Conservation (phyloP, 1,139 yeast genomes). For the Starmera stellimalicola region DNA sequence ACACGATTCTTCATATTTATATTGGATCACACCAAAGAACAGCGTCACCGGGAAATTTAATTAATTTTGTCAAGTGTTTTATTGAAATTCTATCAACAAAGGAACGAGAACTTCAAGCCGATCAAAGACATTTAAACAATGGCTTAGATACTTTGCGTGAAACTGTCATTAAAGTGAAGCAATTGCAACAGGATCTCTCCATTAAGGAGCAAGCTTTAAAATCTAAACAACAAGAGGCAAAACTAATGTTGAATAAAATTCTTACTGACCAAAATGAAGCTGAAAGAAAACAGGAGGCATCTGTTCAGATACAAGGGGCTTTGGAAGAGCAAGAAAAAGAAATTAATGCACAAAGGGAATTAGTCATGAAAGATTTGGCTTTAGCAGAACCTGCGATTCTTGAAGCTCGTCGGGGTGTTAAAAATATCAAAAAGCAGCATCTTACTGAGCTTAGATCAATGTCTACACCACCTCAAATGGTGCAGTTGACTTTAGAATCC, state of each 20-base stretch:
- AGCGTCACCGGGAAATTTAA: constrained; percentile 46
- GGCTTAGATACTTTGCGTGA: constrained; percentile 75
- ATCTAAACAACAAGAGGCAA: constrained; percentile 60
- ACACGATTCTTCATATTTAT: constrained; percentile 42
- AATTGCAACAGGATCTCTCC: constrained; percentile 45
- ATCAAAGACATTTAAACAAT: constrained; percentile 59
- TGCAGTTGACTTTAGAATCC: constrained; percentile 78
- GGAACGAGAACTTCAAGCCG: constrained; percentile 46
- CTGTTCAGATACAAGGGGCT: constrained; percentile 65
- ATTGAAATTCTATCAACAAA: constrained; percentile 31
- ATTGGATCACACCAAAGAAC: constrained; percentile 9
- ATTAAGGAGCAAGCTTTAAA: constrained; percentile 41
- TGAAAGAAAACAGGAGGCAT: constrained; percentile 81
- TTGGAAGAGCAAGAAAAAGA: constrained; percentile 58
- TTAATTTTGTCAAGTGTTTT: constrained; percentile 45
- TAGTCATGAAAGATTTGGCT: constrained; percentile 56
- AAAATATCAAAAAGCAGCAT: constrained; percentile 86
- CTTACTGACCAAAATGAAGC: constrained; percentile 88
- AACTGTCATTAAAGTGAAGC: constrained; percentile 65
- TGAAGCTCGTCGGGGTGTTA: constrained; percentile 82
- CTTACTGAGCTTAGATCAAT: constrained; percentile 82
- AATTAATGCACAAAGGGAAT: constrained; percentile 42
- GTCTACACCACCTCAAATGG: constrained; percentile 86
- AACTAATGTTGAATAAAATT: constrained; percentile 63
- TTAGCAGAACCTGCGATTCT: constrained; percentile 76